phyloP scores from a whole-genome alignment of 768 basidiomycete species.

The Gymnopilus dilepis region DNA sequence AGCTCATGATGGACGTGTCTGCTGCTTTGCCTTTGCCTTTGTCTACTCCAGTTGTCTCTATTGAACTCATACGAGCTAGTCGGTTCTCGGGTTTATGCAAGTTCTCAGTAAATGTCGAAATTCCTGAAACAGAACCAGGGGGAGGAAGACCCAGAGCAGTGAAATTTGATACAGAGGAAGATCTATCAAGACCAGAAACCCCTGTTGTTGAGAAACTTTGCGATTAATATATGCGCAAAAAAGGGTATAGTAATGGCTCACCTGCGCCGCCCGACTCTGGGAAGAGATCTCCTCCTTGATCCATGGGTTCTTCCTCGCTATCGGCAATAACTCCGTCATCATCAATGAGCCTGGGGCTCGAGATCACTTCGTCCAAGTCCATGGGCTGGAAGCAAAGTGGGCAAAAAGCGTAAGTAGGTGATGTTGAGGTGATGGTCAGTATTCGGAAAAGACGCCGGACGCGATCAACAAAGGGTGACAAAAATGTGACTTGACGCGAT shows the following conservation, averaged over 20 bases:
- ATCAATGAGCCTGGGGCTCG: slow-evolving; percentile 14
- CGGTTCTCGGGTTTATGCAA: background rate
- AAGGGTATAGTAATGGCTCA: background rate
- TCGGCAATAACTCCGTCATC: slow-evolving; percentile 53
- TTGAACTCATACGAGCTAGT: background rate
- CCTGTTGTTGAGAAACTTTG: background rate
- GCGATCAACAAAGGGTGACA: slow-evolving; percentile 27
- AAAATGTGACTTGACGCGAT: slow-evolving; percentile 24
- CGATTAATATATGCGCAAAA: background rate
- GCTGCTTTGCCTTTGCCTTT: slow-evolving; percentile 1
- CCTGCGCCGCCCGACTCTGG: slow-evolving; percentile 3
- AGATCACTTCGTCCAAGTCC: slow-evolving; percentile 11
- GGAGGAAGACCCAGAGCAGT: slow-evolving; percentile 8
- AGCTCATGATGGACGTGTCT: slow-evolving; percentile 14
- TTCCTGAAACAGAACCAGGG: slow-evolving; percentile 11
- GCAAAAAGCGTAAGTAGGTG: background rate
- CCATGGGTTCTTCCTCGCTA: slow-evolving; percentile 38
- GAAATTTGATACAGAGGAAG: slow-evolving; percentile 24
- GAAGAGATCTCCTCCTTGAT: slow-evolving; percentile 11
- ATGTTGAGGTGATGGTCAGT: slow-evolving; percentile 9
- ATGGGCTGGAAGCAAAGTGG: background rate
- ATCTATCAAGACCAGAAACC: background rate
- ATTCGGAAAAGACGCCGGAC: slow-evolving; percentile 9
- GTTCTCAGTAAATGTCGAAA: slow-evolving; percentile 26
- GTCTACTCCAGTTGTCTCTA: background rate